phyloP scores from a whole-genome alignment of 1,284 basidiomycete genomes.

The Ustilago loliicola region DNA sequence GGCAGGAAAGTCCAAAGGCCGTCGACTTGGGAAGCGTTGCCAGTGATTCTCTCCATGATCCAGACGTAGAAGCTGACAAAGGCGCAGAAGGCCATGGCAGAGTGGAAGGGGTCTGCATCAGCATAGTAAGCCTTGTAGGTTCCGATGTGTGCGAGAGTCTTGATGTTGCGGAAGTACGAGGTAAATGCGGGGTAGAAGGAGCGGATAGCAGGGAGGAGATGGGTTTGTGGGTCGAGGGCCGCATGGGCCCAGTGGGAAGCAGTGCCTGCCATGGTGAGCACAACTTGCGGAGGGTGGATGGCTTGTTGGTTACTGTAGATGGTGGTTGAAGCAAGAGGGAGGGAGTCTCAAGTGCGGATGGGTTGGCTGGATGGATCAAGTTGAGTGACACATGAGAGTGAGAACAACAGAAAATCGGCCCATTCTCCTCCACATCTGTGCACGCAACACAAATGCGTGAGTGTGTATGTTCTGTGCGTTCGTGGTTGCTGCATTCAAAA shows the following conservation, averaged over 20 bases:
- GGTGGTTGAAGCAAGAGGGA: not conserved
- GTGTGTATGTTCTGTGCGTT: not conserved
- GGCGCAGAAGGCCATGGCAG: slow-evolving; percentile 57
- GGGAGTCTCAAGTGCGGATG: slow-evolving; percentile 6
- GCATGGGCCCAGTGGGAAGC: slow-evolving; percentile 47
- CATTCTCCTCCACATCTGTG: slow-evolving; percentile 11
- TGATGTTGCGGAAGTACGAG: slow-evolving; percentile 32
- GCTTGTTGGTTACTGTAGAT: slow-evolving; percentile 14
- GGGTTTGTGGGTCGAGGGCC: slow-evolving; percentile 45
- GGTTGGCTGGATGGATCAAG: slow-evolving; percentile 16
- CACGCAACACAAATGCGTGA: not conserved
- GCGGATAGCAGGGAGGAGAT: slow-evolving; percentile 48
- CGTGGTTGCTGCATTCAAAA: not conserved
- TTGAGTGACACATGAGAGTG: not conserved
- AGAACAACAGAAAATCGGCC: not conserved
- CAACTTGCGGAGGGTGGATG: not conserved
- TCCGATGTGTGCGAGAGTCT: slow-evolving; percentile 34
- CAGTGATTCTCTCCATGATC: slow-evolving; percentile 62
- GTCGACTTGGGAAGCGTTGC: slow-evolving; percentile 66
- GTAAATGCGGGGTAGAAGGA: slow-evolving; percentile 46
- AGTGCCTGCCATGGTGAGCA: slow-evolving; percentile 25
- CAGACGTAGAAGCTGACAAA: slow-evolving; percentile 57
- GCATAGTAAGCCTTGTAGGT: slow-evolving; percentile 57
- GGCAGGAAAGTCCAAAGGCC: slow-evolving; percentile 67
- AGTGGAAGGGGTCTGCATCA: slow-evolving; percentile 59